Base-by-base conservation (phyloP, 1,139 yeast genomes). In the Candida sp. region DNA sequence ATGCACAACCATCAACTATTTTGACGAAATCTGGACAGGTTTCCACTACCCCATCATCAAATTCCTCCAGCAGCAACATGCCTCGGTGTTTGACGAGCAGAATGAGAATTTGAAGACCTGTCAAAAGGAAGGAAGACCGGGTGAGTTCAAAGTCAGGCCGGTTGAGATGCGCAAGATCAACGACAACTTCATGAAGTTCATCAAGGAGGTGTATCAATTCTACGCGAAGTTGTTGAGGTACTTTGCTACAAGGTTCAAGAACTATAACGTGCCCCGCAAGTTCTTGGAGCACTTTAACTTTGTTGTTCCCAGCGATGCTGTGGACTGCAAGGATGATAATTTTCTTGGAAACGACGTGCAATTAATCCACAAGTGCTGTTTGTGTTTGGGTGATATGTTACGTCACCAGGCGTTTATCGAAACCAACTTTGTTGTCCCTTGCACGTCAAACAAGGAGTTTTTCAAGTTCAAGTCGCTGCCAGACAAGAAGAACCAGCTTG, bases 21-120 rank as follows among this genome's bases (percentile, higher is more conserved):
- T 86, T 26, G 86, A 83, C 45, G 58, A 65, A 5, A 63, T 84
- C 23, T 87, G 92, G 92, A 62, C 73, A 27, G 81, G 83, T 12
- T 78, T 86, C 59, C 88, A 85, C 58, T 84, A 85, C 58, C 90
- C 90, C 0, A 77, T 83, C 1, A 75, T 86, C 54, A 85, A 84
- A 56, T 78, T 77, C 61, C 85, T 74, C 56, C 81, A 78, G 57
- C 57, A 62, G 8, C 77, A 70, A 46, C 83, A 80, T 59, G 69
- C 69, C 5, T 59, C 58, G 3, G 57, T 73, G 30, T 70, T 57
- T 42, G 54, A 59, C 25, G 62, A 62, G 22, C 51, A 58, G 8
- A 42, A 59, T 49, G 46, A 48, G 5, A 56, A 57, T 2, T 58
- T 61, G 49, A 45, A 60, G 31, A 42, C 38, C 5, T 27, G 54